Conservation (phyloP, 2,329 filamentous ascomycete genomes). For the Ophiostoma sp. region DNA sequence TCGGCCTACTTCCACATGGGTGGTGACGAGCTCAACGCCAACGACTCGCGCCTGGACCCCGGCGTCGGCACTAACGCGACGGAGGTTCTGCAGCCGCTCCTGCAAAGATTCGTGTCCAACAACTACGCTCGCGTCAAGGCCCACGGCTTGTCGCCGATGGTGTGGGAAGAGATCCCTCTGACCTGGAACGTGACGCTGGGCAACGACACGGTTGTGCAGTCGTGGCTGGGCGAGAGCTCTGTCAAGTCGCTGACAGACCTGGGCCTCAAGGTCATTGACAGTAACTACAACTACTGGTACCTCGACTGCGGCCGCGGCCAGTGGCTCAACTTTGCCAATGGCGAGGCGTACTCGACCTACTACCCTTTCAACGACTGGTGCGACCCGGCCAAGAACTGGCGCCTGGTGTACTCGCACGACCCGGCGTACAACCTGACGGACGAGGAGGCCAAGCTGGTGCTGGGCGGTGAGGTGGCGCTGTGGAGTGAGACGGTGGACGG, state of each 20-base stretch:
- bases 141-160: conserved; percentile 68
- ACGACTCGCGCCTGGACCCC: conserved; percentile 72
- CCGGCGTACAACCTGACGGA: conserved; percentile 64
- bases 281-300: conserved; percentile 79
- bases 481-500: conserved; percentile 81
- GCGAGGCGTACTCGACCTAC: conserved; percentile 49
- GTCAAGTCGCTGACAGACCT: conserved; percentile 59
- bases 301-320: conserved; percentile 80
- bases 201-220: conserved; percentile 72
- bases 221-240: conserved; percentile 68
- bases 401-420: conserved; percentile 76
- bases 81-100: conserved; percentile 67
- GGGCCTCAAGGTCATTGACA: conserved; percentile 72
- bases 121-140: conserved; percentile 65
- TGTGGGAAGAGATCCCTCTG: conserved; percentile 86
- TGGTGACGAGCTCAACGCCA: conserved; percentile 81
- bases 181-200: conserved; percentile 75
- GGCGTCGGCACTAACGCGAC: conserved; percentile 67
- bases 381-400: conserved; percentile 77
- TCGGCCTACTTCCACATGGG: conserved; percentile 80
- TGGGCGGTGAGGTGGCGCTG: conserved; percentile 79
- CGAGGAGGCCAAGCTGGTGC: conserved; percentile 64
- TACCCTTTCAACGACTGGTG: conserved; percentile 84
- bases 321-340: conserved; percentile 71
- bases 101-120: conserved; percentile 74